Evolutionary conservation across 768 basidiomycete species (phyloP).

Genomic region (Boletus sp.): DNA sequence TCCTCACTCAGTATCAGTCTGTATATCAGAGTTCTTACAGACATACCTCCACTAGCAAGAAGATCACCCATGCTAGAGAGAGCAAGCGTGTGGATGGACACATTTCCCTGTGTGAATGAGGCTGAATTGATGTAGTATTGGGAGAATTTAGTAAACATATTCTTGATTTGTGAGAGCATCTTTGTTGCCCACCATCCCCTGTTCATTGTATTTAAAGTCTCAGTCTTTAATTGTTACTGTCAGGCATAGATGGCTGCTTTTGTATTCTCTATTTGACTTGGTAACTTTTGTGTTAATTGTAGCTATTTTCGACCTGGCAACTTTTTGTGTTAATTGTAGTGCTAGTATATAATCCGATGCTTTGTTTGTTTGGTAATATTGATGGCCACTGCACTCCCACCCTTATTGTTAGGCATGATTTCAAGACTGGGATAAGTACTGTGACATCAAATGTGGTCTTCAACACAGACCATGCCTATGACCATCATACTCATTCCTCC

Average conservation of each 20-base stretch:
- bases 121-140: neutral
- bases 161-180: neutral
- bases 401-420: neutral
- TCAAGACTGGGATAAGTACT: neutral
- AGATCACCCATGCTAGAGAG: neutral
- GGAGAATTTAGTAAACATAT: neutral
- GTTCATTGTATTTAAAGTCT: neutral
- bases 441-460: neutral
- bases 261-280: no score
- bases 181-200: neutral
- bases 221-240: neutral
- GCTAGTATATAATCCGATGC: no score
- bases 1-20: neutral
- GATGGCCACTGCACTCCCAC: neutral
- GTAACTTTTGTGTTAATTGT: no score
- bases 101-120: neutral
- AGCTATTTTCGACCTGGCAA: no score
- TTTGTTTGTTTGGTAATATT: neutral
- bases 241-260: no score
- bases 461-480: neutral
- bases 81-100: neutral
- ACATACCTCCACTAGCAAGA: constrained; percentile 7
- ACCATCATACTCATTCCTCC: neutral
- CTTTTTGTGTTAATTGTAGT: no score
- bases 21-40: no score